Evolutionary conservation across 2,329 filamentous ascomycete genomes (phyloP).

Genomic region (Cladosporium austrohemisphaericum): DNA sequence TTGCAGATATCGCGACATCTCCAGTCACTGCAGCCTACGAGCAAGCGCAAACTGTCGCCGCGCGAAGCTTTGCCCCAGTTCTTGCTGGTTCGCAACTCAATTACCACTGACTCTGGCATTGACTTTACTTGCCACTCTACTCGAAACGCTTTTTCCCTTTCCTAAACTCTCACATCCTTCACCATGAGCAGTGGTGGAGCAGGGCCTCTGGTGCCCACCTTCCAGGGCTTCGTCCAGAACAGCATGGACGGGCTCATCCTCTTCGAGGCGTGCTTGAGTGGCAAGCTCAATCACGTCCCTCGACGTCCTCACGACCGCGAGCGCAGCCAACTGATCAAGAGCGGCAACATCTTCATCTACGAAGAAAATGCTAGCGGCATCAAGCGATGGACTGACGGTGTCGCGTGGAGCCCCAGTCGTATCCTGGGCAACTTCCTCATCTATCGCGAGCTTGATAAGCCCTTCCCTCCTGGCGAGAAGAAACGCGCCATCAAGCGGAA

Average conservation of each 20-base stretch:
- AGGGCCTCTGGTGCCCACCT: slow-evolving; percentile 37
- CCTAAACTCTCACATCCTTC: slow-evolving; percentile 6
- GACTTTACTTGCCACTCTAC: slow-evolving; percentile 6
- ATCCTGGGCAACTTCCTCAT: slow-evolving; percentile 82
- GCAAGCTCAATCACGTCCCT: slow-evolving; percentile 69
- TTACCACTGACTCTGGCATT: slow-evolving; percentile 6
- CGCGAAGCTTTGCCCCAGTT: slow-evolving; percentile 9
- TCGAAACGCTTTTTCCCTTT: background rate
- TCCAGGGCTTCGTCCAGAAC: slow-evolving; percentile 38
- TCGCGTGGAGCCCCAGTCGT: slow-evolving; percentile 84
- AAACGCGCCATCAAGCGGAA: slow-evolving; percentile 74
- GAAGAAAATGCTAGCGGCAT: slow-evolving; percentile 87
- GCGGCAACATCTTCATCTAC: slow-evolving; percentile 86
- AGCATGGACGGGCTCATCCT: slow-evolving; percentile 68
- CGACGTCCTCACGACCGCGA: slow-evolving; percentile 85
- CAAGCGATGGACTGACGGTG: slow-evolving; percentile 90
- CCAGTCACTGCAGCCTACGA: background rate
- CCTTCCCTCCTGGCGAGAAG: slow-evolving; percentile 78
- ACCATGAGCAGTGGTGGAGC: slow-evolving; percentile 35
- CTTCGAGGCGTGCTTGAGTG: slow-evolving; percentile 73
- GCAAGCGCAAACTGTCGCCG: slow-evolving; percentile 17
- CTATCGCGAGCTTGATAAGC: slow-evolving; percentile 75
- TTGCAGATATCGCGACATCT: background rate
- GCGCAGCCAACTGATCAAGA: slow-evolving; percentile 70
- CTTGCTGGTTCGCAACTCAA: slow-evolving; percentile 15